These are phyloP conservation scores for Rubia tinctorum DNA, from an alignment of 305 asterid genomes.

Conservation along the genomic window DNA sequence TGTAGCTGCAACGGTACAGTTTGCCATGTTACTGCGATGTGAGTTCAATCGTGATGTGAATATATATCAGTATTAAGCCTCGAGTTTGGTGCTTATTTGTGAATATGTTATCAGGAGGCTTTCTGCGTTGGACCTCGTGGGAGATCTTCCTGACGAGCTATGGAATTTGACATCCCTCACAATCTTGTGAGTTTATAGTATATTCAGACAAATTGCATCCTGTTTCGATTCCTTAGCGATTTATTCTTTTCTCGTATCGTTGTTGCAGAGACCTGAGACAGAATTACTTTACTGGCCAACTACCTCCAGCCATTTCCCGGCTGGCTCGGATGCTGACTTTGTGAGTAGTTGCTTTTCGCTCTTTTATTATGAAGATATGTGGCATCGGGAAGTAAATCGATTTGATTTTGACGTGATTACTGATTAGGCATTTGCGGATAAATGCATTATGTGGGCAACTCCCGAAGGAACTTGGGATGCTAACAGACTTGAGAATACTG, in stretches of 20 bases:
- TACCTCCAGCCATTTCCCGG: slow-evolving; percentile 56
- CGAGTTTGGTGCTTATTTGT: neutral
- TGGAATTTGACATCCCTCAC: slow-evolving; percentile 73
- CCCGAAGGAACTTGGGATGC: slow-evolving; percentile 71
- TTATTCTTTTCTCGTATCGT: neutral
- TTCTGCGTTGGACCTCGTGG: slow-evolving; percentile 41
- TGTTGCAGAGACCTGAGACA: slow-evolving; percentile 49
- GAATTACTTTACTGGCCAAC: slow-evolving; percentile 65
- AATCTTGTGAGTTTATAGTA: slow-evolving; percentile 39
- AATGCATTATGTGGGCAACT: slow-evolving; percentile 74
- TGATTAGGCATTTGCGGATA: slow-evolving; percentile 49
- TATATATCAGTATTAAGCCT: neutral
- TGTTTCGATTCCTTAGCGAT: neutral
- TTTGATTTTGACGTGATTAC: slow-evolving; percentile 30
- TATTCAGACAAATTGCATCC: neutral
- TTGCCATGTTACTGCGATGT: slow-evolving; percentile 71
- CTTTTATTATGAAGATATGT: neutral
- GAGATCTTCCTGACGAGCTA: slow-evolving; percentile 66
- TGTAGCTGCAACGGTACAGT: slow-evolving; percentile 52
- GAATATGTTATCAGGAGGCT: slow-evolving; percentile 47
- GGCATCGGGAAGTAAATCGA: neutral
- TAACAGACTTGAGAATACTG: slow-evolving; percentile 62
- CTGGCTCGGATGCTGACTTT: slow-evolving; percentile 59
- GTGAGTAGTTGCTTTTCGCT: slow-evolving; percentile 25
- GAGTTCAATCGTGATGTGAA: slow-evolving; percentile 18